Percentiles rank a stretch among this genome's conserved stretches.
Evolutionary conservation across 768 basidiomycete species (phyloP).

Genomic region (Termitomyces sp.): DNA sequence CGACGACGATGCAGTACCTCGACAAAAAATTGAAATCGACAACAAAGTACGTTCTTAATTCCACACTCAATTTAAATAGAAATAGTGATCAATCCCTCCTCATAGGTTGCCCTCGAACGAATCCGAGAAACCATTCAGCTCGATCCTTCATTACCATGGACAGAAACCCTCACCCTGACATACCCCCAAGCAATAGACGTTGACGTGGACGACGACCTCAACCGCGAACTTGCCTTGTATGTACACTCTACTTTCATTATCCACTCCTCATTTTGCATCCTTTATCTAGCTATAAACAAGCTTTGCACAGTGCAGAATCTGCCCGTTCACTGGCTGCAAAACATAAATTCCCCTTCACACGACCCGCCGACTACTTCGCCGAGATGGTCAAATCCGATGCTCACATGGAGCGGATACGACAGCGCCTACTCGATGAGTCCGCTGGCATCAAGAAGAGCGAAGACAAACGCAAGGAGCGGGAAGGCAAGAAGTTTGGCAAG

Average conservation of each 20-base stretch:
- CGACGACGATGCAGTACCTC: constrained; percentile 79
- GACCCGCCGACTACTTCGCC: constrained; percentile 92
- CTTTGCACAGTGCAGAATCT: constrained; percentile 72
- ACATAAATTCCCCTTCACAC: constrained; percentile 79
- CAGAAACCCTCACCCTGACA: constrained; percentile 69
- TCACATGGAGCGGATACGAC: constrained; percentile 97
- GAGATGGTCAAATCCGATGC: constrained; percentile 98
- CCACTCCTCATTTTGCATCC: not conserved
- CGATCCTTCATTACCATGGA: constrained; percentile 74
- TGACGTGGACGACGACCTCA: constrained; percentile 83
- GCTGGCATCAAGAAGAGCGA: constrained; percentile 89
- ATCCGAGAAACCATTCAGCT: constrained; percentile 76
- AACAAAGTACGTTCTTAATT: constrained; percentile 52
- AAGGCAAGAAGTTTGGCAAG: constrained; percentile 98
- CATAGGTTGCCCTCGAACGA: constrained; percentile 69
- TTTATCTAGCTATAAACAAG: constrained; percentile 84
- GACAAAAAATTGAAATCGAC: constrained; percentile 78
- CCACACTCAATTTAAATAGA: not conserved
- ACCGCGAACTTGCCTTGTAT: constrained; percentile 94
- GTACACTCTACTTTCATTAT: constrained; percentile 24
- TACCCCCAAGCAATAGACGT: constrained; percentile 72
- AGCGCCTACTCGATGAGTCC: constrained; percentile 81
- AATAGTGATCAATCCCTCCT: not conserved
- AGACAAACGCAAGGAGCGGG: constrained; percentile 84
- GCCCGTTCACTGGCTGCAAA: constrained; percentile 77